phyloP scores from a whole-genome alignment of 441 rosid genomes.

The Pelargonium australe region DNA sequence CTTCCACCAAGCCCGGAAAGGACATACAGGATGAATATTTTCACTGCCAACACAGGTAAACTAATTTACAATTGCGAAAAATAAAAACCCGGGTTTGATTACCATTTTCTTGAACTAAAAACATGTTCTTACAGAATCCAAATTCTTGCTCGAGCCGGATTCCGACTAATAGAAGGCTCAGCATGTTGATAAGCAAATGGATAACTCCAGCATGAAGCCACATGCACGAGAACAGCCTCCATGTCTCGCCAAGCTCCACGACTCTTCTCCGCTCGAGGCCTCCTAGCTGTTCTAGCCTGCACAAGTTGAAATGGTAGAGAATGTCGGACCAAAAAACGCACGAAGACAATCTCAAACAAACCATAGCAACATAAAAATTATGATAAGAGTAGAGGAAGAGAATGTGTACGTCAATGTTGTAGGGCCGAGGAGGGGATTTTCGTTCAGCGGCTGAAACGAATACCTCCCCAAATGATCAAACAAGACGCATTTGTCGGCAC shows the following conservation, averaged over 20 bases:
- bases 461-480: slow-evolving; percentile 46
- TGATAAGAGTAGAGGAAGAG: neutral
- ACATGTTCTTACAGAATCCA: slow-evolving; percentile 36
- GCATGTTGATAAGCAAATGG: slow-evolving; percentile 74
- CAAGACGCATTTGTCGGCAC: slow-evolving; percentile 34
- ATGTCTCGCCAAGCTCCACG: slow-evolving; percentile 51
- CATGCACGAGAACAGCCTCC: slow-evolving; percentile 76
- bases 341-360: neutral
- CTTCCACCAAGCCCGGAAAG: slow-evolving; percentile 79
- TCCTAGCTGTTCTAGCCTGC: slow-evolving; percentile 70
- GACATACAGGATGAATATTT: slow-evolving; percentile 53
- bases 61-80: too few species aligned
- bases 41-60: slow-evolving; percentile 38
- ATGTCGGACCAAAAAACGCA: neutral
- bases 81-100: neutral
- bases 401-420: slow-evolving; percentile 47
- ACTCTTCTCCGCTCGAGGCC: slow-evolving; percentile 54
- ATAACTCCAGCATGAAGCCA: slow-evolving; percentile 89
- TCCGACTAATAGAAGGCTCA: slow-evolving; percentile 75
- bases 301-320: neutral
- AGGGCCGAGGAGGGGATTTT: slow-evolving; percentile 68
- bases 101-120: too few species aligned
- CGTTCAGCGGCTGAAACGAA: slow-evolving; percentile 55
- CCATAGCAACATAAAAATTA: neutral
- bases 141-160: slow-evolving; percentile 82